These are phyloP conservation scores for Mycena citricolor DNA, from an alignment of 1,284 basidiomycete species.

Conservation along the genomic window DNA sequence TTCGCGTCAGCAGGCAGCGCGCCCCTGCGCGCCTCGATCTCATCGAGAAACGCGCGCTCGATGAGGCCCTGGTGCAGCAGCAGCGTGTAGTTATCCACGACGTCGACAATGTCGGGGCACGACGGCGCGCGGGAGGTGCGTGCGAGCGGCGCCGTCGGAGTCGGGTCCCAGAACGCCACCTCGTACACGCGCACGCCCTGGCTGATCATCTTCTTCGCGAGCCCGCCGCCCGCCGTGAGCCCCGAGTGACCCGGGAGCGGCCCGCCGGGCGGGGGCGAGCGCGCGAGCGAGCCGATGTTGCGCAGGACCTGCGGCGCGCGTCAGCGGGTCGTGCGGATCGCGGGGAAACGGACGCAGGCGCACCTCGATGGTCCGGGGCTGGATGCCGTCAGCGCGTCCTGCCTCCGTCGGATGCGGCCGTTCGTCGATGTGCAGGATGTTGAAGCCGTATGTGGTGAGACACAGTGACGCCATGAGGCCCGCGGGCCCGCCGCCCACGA, in stretches of 20 bases:
- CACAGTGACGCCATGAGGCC: conserved; percentile 22
- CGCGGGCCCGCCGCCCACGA: conserved; percentile 22
- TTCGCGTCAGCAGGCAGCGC: conserved; percentile 14
- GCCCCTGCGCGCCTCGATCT: conserved; percentile 19
- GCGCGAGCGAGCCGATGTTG: conserved; percentile 20
- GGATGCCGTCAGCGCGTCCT: conserved; percentile 35
- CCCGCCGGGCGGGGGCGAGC: conserved; percentile 15
- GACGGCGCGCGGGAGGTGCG: conserved; percentile 22
- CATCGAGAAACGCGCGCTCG: conserved; percentile 20
- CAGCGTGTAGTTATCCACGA: conserved; percentile 23
- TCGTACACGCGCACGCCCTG: conserved; percentile 22
- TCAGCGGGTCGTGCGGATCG: too few species aligned
- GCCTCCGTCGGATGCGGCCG: conserved; percentile 19
- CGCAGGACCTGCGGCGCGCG: conserved; percentile 15
- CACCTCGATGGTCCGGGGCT: conserved; percentile 32
- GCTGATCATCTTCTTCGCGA: conserved; percentile 22
- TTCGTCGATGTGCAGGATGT: conserved; percentile 24
- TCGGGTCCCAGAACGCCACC: conserved; percentile 24
- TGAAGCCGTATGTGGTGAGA: conserved; percentile 23
- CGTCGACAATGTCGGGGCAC: conserved; percentile 22
- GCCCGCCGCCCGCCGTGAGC: conserved; percentile 17
- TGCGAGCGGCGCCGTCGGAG: conserved; percentile 17
- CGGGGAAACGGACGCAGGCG: background rate
- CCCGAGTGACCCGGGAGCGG: conserved; percentile 14
- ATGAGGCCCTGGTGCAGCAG: conserved; percentile 22